Evolutionary conservation across 371 early-diverging fungal species (phyloP).

Genomic region (Nematocida ironsii): DNA sequence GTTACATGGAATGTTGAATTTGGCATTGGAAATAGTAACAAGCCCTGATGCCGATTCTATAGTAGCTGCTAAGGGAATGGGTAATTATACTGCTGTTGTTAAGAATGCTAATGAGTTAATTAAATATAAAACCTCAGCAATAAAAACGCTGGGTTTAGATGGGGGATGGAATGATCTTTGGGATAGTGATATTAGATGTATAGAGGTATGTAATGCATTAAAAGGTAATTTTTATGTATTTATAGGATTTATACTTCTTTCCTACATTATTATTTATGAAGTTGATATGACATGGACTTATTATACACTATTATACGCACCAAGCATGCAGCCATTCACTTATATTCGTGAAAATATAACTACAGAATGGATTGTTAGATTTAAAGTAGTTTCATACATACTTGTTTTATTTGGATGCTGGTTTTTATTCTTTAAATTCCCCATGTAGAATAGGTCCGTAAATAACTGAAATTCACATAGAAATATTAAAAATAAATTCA

Average conservation of each 20-base stretch:
- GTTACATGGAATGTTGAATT: not conserved
- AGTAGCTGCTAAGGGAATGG: not conserved
- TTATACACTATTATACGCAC: no score
- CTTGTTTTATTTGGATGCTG: not conserved
- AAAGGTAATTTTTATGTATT: not conserved
- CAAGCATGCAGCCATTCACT: not conserved
- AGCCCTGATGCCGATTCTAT: not conserved
- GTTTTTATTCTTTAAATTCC: not conserved
- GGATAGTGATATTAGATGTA: not conserved
- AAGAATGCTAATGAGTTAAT: not conserved
- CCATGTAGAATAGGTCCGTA: not conserved
- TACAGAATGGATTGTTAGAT: not conserved
- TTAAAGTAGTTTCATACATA: not conserved
- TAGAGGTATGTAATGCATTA: not conserved
- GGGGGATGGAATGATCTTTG: not conserved
- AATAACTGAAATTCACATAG: no score
- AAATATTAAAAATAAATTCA: no score
- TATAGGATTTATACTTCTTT: not conserved
- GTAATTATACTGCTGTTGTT: not conserved
- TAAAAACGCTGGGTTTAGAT: not conserved
- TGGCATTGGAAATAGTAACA: not conserved
- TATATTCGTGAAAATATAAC: not conserved
- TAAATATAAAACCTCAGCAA: not conserved
- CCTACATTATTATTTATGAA: slow-evolving; percentile 12
- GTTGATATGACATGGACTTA: not conserved